Evolutionary conservation across 2,329 filamentous ascomycete species (phyloP).

Genomic region (Talaromyces pinophilus): DNA sequence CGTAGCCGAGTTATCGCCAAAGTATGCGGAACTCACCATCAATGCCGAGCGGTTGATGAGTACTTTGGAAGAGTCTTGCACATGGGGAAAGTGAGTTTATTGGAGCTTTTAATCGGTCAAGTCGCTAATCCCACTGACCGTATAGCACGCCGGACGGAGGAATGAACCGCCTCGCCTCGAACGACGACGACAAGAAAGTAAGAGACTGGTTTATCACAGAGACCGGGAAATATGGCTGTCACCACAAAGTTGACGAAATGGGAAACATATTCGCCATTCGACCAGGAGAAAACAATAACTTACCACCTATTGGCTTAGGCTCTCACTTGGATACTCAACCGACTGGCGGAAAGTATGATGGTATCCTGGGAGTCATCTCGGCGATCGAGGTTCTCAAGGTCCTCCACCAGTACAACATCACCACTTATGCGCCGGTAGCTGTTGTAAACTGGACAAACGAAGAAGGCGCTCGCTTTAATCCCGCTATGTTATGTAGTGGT

Average conservation of each 20-base stretch:
- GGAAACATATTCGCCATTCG: slow-evolving; percentile 26
- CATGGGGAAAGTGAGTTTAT: slow-evolving; percentile 15
- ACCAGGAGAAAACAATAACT: slow-evolving; percentile 15
- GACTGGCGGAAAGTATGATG: slow-evolving; percentile 45
- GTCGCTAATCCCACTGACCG: not conserved
- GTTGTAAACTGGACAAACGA: slow-evolving; percentile 62
- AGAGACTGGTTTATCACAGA: slow-evolving; percentile 68
- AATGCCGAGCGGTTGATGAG: slow-evolving; percentile 11
- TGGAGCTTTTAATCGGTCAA: not conserved
- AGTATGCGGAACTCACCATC: slow-evolving; percentile 14
- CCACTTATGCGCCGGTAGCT: slow-evolving; percentile 71
- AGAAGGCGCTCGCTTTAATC: slow-evolving; percentile 75
- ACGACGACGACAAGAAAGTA: slow-evolving; percentile 63
- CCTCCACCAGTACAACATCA: slow-evolving; percentile 65
- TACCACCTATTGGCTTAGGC: slow-evolving; percentile 23
- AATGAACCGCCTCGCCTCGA: slow-evolving; percentile 68
- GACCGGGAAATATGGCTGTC: slow-evolving; percentile 59
- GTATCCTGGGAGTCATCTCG: slow-evolving; percentile 72
- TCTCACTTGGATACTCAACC: slow-evolving; percentile 26
- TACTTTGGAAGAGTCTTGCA: slow-evolving; percentile 12
- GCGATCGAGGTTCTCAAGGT: slow-evolving; percentile 72
- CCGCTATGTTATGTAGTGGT: slow-evolving; percentile 70
- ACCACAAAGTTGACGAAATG: slow-evolving; percentile 59
- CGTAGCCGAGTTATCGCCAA: not conserved
- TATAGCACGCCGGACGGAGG: slow-evolving; percentile 41